Percentiles rank a stretch among this genome's conserved stretches.
Conservation (phyloP, 495 filamentous ascomycete genomes). For the Xylaria palmicola region DNA sequence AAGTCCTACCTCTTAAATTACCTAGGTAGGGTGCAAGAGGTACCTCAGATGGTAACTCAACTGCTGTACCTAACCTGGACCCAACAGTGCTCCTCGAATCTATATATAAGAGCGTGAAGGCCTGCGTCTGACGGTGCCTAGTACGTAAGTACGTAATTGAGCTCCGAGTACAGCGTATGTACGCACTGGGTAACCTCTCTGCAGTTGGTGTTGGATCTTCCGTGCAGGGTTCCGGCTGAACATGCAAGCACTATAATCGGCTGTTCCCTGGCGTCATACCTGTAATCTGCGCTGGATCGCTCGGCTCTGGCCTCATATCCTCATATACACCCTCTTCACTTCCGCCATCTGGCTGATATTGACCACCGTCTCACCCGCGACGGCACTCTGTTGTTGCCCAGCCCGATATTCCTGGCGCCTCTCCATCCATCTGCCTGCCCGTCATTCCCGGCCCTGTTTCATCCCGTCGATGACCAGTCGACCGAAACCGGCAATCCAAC, state of each 20-base stretch:
- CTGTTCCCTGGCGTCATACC: slow-evolving; percentile 2
- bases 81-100: too few relatives aligned
- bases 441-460: background rate
- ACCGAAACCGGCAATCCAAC: background rate
- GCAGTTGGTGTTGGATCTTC: background rate
- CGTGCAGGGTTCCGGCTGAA: background rate
- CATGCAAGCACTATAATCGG: background rate
- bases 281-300: background rate
- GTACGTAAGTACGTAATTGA: too few relatives aligned
- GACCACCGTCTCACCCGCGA: background rate
- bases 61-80: too few relatives aligned
- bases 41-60: too few relatives aligned
- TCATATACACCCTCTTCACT: background rate
- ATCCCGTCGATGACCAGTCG: background rate
- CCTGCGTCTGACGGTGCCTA: too few relatives aligned
- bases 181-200: background rate
- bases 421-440: background rate
- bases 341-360: background rate
- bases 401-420: background rate
- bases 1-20: too few relatives aligned
- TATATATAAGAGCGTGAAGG: too few relatives aligned
- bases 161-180: too few relatives aligned
- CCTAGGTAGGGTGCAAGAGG: too few relatives aligned
- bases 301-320: too few relatives aligned
- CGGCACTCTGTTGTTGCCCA: background rate